Evolutionary conservation across 768 basidiomycete species (phyloP).

Genomic region (Xerocomellus chrysenteron): DNA sequence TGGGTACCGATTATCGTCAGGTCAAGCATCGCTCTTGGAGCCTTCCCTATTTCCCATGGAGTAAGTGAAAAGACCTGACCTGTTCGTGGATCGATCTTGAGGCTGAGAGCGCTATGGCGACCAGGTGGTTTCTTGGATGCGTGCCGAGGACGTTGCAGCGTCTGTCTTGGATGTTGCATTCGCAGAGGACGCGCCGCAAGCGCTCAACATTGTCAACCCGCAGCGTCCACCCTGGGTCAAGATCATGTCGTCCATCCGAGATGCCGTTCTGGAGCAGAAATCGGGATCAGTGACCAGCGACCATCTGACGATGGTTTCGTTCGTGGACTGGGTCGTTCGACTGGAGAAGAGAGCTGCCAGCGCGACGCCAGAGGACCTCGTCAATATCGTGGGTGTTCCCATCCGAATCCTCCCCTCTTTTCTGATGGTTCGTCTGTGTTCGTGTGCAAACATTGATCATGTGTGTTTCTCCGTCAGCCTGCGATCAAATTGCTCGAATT

Average conservation of each 20-base stretch:
- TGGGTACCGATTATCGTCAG: conserved; percentile 39
- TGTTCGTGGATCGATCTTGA: background rate
- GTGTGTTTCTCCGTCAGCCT: conserved; percentile 20
- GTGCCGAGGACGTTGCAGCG: conserved; percentile 35
- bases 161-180: conserved; percentile 36
- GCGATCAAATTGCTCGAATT: conserved; percentile 33
- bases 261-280: conserved; percentile 14
- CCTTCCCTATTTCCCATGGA: conserved; percentile 33
- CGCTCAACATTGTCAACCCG: conserved; percentile 41
- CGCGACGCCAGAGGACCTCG: conserved; percentile 5
- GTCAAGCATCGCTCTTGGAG: conserved; percentile 28
- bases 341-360: conserved; percentile 27
- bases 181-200: conserved; percentile 17
- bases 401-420: no score
- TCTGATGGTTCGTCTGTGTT: no score
- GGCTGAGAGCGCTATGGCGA: no score
- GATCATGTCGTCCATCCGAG: conserved; percentile 26
- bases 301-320: conserved; percentile 22
- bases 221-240: conserved; percentile 31
- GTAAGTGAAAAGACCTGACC: conserved; percentile 21
- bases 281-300: background rate
- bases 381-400: background rate
- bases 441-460: no score
- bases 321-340: conserved; percentile 31
- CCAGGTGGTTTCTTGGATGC: conserved; percentile 38